Evolutionary conservation across 2,329 filamentous ascomycete genomes (phyloP).

Genomic region (Epichloe baconii): DNA sequence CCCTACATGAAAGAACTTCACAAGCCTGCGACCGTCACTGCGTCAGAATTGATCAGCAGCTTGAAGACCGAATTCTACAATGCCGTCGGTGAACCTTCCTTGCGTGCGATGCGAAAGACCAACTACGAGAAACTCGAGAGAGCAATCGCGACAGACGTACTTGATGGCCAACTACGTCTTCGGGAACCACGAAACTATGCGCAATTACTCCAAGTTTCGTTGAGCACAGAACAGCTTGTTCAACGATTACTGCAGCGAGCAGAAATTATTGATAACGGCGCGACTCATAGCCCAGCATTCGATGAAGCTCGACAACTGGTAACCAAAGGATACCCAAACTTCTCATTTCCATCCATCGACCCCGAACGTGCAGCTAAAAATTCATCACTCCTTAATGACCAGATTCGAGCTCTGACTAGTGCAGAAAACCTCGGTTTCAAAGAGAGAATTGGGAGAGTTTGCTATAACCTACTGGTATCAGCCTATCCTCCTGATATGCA

Average conservation of each 20-base stretch:
- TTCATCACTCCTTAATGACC: conserved; percentile 16
- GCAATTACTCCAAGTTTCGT: conserved; percentile 17
- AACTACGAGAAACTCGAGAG: conserved; percentile 20
- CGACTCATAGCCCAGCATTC: conserved; percentile 14
- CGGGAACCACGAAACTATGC: conserved; percentile 12
- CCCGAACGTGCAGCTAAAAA: conserved; percentile 13
- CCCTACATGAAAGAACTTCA: conserved; percentile 25
- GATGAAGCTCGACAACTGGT: conserved; percentile 16
- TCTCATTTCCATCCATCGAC: conserved; percentile 18
- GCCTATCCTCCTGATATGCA: conserved; percentile 48
- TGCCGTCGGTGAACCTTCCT: conserved; percentile 10
- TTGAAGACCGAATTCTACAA: conserved; percentile 18
- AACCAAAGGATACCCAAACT: conserved; percentile 8
- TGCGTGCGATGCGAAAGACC: conserved; percentile 11
- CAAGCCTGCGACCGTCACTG: conserved; percentile 15
- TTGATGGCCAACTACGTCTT: conserved; percentile 7
- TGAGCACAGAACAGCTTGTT: conserved; percentile 16
- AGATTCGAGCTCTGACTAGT: conserved; percentile 17
- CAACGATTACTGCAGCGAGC: conserved; percentile 18
- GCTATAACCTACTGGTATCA: conserved; percentile 54
- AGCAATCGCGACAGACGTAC: conserved; percentile 17
- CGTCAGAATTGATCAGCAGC: conserved; percentile 15
- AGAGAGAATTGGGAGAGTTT: conserved; percentile 29
- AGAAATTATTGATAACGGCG: conserved; percentile 10
- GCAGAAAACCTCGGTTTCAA: conserved; percentile 14